These are phyloP conservation scores for Ophiostoma sp. DNA, from an alignment of 2,329 filamentous ascomycete species.

Conservation along the genomic window DNA sequence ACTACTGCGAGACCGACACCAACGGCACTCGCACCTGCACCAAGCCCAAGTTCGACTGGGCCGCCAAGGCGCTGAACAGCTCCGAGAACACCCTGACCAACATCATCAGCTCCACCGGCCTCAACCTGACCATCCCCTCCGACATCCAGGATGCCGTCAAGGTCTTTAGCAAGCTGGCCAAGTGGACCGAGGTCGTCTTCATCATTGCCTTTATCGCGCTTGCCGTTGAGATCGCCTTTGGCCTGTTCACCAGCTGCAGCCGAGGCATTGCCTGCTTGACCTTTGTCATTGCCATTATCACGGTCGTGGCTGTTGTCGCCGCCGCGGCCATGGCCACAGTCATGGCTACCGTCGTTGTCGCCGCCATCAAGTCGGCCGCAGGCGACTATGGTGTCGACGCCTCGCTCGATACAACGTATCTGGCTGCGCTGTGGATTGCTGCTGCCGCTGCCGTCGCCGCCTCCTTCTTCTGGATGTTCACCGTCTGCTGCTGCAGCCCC, in stretches of 20 bases:
- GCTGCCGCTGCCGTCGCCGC: constrained; percentile 70
- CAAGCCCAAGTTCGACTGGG: constrained; percentile 68
- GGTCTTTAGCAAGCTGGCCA: constrained; percentile 66
- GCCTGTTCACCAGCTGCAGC: constrained; percentile 77
- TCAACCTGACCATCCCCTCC: constrained; percentile 59
- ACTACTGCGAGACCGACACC: constrained; percentile 67
- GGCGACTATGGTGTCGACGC: constrained; percentile 67
- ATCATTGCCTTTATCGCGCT: constrained; percentile 67
- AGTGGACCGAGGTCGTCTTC: constrained; percentile 81
- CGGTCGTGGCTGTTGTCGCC: constrained; percentile 50
- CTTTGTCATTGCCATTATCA: constrained; percentile 66
- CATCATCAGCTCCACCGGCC: constrained; percentile 44
- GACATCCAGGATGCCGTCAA: constrained; percentile 63
- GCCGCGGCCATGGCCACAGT: constrained; percentile 70
- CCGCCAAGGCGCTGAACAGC: constrained; percentile 63
- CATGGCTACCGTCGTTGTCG: constrained; percentile 64
- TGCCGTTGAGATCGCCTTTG: constrained; percentile 66
- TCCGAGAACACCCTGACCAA: constrained; percentile 52
- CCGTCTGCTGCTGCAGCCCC: constrained; percentile 79
- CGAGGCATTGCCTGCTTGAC: constrained; percentile 76
- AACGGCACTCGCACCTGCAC: constrained; percentile 62
- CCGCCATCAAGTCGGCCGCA: constrained; percentile 60
- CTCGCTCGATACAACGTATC: constrained; percentile 62
- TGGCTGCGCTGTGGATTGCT: constrained; percentile 71
- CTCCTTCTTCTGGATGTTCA: constrained; percentile 85